Evolutionary conservation across 345 rosid species (phyloP).

Genomic region (Hypericum perforatum): DNA sequence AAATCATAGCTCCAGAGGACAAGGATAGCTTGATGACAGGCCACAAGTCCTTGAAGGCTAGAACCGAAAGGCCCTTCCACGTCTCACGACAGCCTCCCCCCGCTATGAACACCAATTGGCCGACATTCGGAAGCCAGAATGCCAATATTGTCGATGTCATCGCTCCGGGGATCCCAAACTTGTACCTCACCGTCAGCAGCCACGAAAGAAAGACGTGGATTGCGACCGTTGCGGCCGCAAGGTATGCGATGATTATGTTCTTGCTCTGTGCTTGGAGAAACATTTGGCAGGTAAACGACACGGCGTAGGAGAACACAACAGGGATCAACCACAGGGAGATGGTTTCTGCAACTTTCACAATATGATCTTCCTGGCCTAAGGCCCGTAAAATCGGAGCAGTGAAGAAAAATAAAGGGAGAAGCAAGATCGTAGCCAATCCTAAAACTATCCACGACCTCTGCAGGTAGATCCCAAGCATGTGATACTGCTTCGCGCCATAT

Average conservation of each 20-base stretch:
- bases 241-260: constrained; percentile 57
- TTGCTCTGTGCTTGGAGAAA: constrained; percentile 78
- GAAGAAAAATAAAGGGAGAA: constrained; percentile 48
- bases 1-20: constrained; percentile 71
- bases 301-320: constrained; percentile 29
- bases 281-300: constrained; percentile 65
- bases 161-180: constrained; percentile 57
- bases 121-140: constrained; percentile 68
- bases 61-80: constrained; percentile 52
- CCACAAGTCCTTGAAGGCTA: constrained; percentile 60
- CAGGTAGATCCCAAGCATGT: constrained; percentile 74
- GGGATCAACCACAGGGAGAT: constrained; percentile 50
- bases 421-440: constrained; percentile 20
- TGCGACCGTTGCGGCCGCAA: constrained; percentile 33
- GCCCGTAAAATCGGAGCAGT: constrained; percentile 36
- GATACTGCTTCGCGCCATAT: constrained; percentile 60
- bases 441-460: constrained; percentile 79
- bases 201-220: constrained; percentile 53
- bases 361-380: constrained; percentile 46
- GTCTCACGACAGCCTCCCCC: constrained; percentile 62
- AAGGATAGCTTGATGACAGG: constrained; percentile 57
- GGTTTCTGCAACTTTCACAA: constrained; percentile 32
- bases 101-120: constrained; percentile 43
- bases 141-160: constrained; percentile 52
- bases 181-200: constrained; percentile 43